Evolutionary conservation across 1,284 basidiomycete species (phyloP), one percentile per base, ranked within the genome.

Genomic region (Rhodofomes roseus): DNA sequence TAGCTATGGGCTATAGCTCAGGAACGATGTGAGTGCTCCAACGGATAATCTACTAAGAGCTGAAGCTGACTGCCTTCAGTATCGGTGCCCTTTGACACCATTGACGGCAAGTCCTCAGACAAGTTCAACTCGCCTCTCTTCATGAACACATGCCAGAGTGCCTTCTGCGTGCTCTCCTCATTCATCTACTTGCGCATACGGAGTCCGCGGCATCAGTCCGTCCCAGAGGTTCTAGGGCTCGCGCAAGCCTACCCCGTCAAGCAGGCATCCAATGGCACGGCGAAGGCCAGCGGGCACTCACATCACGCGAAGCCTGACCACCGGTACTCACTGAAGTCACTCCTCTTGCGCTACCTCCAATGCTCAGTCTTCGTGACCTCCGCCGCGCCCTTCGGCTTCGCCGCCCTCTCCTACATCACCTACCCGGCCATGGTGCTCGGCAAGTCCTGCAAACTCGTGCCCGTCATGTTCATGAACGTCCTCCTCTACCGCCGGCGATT

Each of bases 351-450:
- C 39, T 93, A 93, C 73, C 81, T 93, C 60, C 94, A 94, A 74
- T 92, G 93, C 73, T 84, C 96, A 6, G 72, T 92, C 14, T 90
- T 96, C 71, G 95, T 98, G 68, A 96, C 95, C 25, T 81, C 87
- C 23, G 96, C 95, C 0, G 93, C 95, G 14, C 96, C 95, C 8
- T 96, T 99, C 69, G 95, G 96, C 55, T 98, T 98, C 76, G 90
- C 95, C 31, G 89, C 95, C 5, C 87, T 99, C 48, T 87, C 92
- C 44, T 95, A 98, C 77, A 96, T 99, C 71, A 95, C 94, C 20
- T 99, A 98, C 79, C 97, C 97, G 29, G 95, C 96, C 18, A 95
- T 98, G 89, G 96, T 98, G 40, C 88, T 99, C 62, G 96, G 94
- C 62, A 99, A 99, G 75, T 98, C 95, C 0, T 99, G 96, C 84